Evolutionary conservation across 2,329 filamentous ascomycete genomes (phyloP).

Genomic region (Juglanconis oblonga): DNA sequence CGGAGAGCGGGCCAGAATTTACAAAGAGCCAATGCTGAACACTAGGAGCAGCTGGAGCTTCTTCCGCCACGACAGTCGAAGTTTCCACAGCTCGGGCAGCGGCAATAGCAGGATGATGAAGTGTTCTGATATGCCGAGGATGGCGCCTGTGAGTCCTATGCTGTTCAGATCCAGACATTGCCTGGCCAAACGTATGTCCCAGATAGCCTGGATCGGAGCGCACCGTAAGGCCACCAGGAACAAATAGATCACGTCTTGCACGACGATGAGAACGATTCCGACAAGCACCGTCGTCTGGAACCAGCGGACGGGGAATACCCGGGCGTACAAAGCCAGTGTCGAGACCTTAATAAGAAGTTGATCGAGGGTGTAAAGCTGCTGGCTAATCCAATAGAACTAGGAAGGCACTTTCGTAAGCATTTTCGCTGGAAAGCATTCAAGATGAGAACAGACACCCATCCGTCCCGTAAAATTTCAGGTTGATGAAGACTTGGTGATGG

Average conservation of each 20-base stretch:
- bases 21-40: constrained; percentile 13
- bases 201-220: neutral
- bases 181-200: constrained; percentile 5
- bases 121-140: constrained; percentile 5
- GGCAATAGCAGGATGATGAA: constrained; percentile 4
- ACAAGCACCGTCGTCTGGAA: neutral
- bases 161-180: constrained; percentile 6
- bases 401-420: neutral
- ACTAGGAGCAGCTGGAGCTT: constrained; percentile 4
- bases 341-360: constrained; percentile 8
- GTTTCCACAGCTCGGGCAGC: constrained; percentile 7
- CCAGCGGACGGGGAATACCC: constrained; percentile 9
- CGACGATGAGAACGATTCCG: neutral
- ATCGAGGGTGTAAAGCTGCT: constrained; percentile 7
- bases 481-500: no score
- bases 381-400: constrained; percentile 4
- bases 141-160: constrained; percentile 6
- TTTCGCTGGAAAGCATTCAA: neutral
- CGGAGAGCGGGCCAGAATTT: neutral
- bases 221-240: constrained; percentile 4
- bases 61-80: constrained; percentile 6
- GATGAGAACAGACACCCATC: no score
- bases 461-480: no score
- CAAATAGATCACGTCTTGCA: constrained; percentile 7
- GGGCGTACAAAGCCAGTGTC: constrained; percentile 1